phyloP scores from a whole-genome alignment of 2,329 filamentous ascomycete species.

The Cercospora citrullina region DNA sequence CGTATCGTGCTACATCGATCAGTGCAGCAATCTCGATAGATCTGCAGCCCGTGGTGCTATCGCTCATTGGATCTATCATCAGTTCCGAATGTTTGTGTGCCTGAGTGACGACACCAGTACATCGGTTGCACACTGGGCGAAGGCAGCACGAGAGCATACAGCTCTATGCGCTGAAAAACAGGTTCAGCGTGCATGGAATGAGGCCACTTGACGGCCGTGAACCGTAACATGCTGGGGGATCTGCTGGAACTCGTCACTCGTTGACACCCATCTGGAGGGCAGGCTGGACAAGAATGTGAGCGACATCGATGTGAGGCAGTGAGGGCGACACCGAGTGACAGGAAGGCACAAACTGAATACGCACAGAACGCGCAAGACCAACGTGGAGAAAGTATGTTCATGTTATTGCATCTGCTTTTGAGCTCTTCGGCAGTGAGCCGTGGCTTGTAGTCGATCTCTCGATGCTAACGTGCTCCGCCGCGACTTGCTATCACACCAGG shows the following conservation, averaged over 20 bases:
- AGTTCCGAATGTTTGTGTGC: too few species aligned
- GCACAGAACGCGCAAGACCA: not conserved
- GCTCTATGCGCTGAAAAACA: not conserved
- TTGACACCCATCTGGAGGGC: not conserved
- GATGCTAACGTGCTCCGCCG: not conserved
- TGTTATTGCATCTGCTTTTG: constrained; percentile 26
- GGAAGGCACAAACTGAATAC: not conserved
- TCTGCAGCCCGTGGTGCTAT: too few species aligned
- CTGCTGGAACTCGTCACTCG: not conserved
- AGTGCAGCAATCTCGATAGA: not conserved
- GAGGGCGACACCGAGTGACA: not conserved
- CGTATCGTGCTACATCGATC: not conserved
- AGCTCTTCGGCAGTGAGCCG: constrained; percentile 9
- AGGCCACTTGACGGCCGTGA: not conserved
- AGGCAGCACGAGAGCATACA: not conserved
- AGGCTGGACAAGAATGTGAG: not conserved
- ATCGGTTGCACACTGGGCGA: not conserved
- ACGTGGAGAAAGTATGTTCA: constrained; percentile 14
- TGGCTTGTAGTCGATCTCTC: not conserved
- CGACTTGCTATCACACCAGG: not conserved
- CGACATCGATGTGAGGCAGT: not conserved
- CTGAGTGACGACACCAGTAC: not conserved
- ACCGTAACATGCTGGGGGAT: not conserved
- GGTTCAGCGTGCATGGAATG: not conserved
- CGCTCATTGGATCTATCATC: too few species aligned